Percentiles rank a stretch among this genome's conserved stretches.
phyloP scores from a whole-genome alignment of 768 basidiomycete genomes.

The Lactarius sanguifluus region DNA sequence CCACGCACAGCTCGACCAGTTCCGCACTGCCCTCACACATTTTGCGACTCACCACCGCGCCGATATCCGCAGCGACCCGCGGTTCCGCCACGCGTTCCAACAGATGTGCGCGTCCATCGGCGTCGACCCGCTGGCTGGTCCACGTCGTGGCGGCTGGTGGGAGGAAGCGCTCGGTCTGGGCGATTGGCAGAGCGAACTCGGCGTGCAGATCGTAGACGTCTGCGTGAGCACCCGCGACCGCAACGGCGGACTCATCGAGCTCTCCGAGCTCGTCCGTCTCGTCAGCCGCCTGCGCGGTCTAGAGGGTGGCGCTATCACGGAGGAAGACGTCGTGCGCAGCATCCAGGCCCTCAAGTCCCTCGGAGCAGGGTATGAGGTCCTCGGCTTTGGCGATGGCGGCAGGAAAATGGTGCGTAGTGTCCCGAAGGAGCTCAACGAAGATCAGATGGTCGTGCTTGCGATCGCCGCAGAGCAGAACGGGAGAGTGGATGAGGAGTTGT shows the following conservation, averaged over 20 bases:
- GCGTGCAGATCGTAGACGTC: slow-evolving; percentile 92
- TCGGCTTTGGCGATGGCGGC: slow-evolving; percentile 61
- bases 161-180: slow-evolving; percentile 82
- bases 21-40: slow-evolving; percentile 77
- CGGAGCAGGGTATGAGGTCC: slow-evolving; percentile 86
- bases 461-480: slow-evolving; percentile 70
- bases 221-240: slow-evolving; percentile 84
- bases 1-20: slow-evolving; percentile 78
- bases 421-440: slow-evolving; percentile 87
- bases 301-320: slow-evolving; percentile 66
- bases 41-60: slow-evolving; percentile 85
- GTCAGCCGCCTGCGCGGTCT: slow-evolving; percentile 76
- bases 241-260: slow-evolving; percentile 91
- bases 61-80: slow-evolving; percentile 79
- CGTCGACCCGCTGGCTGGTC: slow-evolving; percentile 90
- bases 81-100: slow-evolving; percentile 89
- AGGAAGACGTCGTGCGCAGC: slow-evolving; percentile 80
- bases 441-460: slow-evolving; percentile 81
- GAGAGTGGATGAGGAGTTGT: slow-evolving; percentile 59
- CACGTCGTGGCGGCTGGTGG: slow-evolving; percentile 88
- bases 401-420: slow-evolving; percentile 83
- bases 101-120: slow-evolving; percentile 95
- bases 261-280: slow-evolving; percentile 79
- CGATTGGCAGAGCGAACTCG: slow-evolving; percentile 95
- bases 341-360: slow-evolving; percentile 87